These are phyloP conservation scores for Ophiocordyceps camponoti-saundersi DNA, from an alignment of 2,329 filamentous ascomycete species.

Conservation along the genomic window DNA sequence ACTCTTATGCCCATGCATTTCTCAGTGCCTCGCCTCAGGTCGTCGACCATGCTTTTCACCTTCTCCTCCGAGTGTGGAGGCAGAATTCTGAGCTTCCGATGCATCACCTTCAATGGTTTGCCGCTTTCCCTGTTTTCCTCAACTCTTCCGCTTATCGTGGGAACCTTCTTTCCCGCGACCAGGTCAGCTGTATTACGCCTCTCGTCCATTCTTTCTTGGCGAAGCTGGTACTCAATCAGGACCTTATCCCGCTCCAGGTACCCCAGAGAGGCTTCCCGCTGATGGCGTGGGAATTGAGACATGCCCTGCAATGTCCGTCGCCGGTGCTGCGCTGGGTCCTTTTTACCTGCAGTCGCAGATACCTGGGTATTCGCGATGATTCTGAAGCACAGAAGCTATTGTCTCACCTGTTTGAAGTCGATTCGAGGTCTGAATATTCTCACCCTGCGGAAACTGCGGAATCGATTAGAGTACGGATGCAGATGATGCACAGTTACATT, in stretches of 20 bases:
- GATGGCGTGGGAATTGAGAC: constrained; percentile 9
- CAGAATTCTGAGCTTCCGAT: constrained; percentile 8
- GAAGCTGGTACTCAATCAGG: constrained; percentile 9
- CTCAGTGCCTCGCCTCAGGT: constrained; percentile 3
- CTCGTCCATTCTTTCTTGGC: constrained; percentile 2
- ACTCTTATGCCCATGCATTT: constrained; percentile 14
- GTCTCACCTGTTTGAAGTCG: constrained; percentile 8
- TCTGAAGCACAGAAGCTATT: constrained; percentile 3
- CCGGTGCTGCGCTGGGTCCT: constrained; percentile 8
- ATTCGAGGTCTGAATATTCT: constrained; percentile 7
- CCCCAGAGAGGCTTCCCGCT: constrained; percentile 10
- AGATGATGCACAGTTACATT: background rate
- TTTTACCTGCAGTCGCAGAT: constrained; percentile 13
- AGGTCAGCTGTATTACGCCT: background rate
- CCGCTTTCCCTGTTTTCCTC: constrained; percentile 9
- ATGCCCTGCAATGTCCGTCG: constrained; percentile 10
- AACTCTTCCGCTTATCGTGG: background rate
- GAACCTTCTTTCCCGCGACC: background rate
- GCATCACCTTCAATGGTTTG: constrained; percentile 12
- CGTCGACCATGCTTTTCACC: constrained; percentile 8
- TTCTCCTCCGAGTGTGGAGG: constrained; percentile 7
- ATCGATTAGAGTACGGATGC: background rate
- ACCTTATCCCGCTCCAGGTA: constrained; percentile 2
- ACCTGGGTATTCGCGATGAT: constrained; percentile 9
- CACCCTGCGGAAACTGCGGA: background rate